A percentile compares a stretch with the other conserved stretches of the same genome.
Evolutionary conservation across 2,329 filamentous ascomycete genomes (phyloP).

Genomic region (Xylariaceae sp.): DNA sequence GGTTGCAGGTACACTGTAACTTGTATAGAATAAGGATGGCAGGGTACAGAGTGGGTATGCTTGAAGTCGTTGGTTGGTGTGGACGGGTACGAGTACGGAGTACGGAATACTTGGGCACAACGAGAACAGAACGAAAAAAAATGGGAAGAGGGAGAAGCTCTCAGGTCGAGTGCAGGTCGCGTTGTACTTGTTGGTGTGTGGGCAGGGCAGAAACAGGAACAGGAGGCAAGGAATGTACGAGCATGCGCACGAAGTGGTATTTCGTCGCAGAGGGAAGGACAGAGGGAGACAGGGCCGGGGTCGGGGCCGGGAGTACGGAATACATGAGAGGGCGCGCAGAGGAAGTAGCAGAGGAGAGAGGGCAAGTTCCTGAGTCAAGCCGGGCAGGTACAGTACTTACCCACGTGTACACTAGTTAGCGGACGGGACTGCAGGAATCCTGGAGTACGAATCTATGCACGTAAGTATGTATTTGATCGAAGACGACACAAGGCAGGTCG

Average conservation of each 20-base stretch:
- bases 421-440: slow-evolving; percentile 4
- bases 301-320: not conserved
- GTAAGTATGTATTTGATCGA: slow-evolving; percentile 2
- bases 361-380: not conserved
- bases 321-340: slow-evolving; percentile 3
- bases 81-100: not conserved
- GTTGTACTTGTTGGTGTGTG: slow-evolving; percentile 18
- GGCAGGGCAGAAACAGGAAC: slow-evolving; percentile 8
- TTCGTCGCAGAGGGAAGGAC: no score
- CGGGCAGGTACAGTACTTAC: not conserved
- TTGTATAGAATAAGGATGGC: slow-evolving; percentile 15
- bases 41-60: slow-evolving; percentile 19
- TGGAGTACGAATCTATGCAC: not conserved
- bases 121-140: not conserved
- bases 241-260: not conserved
- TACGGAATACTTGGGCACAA: not conserved
- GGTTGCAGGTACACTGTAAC: slow-evolving; percentile 16
- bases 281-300: no score
- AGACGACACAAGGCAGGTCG: slow-evolving; percentile 11
- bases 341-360: slow-evolving; percentile 7
- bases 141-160: not conserved
- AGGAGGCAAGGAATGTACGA: slow-evolving; percentile 15
- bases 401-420: slow-evolving; percentile 15
- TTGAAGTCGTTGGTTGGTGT: slow-evolving; percentile 15
- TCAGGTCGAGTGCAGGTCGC: slow-evolving; percentile 11